These are phyloP conservation scores for Backusella macrospora DNA, from an alignment of 192 early-diverging fungal species.

Conservation along the genomic window DNA sequence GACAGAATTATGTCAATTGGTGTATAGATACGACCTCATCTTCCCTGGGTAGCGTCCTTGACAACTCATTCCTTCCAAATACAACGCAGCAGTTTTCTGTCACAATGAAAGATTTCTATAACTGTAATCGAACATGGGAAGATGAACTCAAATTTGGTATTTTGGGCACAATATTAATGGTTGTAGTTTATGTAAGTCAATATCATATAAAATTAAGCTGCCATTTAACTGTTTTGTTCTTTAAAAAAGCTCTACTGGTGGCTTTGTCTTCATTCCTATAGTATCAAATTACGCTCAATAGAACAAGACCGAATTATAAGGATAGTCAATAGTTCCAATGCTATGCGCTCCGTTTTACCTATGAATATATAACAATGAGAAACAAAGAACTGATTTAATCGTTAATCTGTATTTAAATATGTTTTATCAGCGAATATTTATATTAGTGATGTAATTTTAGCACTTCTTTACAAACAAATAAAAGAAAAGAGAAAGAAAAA, in stretches of 20 bases:
- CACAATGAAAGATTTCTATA: constrained; percentile 36
- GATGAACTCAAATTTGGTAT: constrained; percentile 41
- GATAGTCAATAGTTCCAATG: neutral
- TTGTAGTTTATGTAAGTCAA: constrained; percentile 39
- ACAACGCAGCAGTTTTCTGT: neutral
- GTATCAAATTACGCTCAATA: constrained; percentile 10
- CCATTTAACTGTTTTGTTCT: neutral
- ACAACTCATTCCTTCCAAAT: neutral
- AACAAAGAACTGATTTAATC: too few relatives aligned
- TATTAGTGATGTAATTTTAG: too few relatives aligned
- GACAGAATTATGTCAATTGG: constrained; percentile 12
- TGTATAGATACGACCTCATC: constrained; percentile 19
- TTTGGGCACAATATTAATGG: constrained; percentile 29
- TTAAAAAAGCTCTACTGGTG: constrained; percentile 15
- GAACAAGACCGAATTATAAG: neutral
- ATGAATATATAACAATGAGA: neutral
- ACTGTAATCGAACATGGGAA: constrained; percentile 41
- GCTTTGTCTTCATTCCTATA: constrained; percentile 19
- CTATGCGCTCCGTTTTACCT: neutral
- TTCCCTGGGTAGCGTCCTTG: neutral
- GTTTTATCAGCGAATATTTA: too few relatives aligned
- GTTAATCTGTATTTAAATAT: too few relatives aligned
- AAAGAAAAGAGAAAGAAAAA: too few relatives aligned
- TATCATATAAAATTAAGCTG: neutral
- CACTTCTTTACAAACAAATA: too few relatives aligned